A percentile compares a stretch with the other conserved stretches of the same genome.
Evolutionary conservation across 148 eudicot genomes (phyloP).

Genomic region (Rhododendron kiyosumense): DNA sequence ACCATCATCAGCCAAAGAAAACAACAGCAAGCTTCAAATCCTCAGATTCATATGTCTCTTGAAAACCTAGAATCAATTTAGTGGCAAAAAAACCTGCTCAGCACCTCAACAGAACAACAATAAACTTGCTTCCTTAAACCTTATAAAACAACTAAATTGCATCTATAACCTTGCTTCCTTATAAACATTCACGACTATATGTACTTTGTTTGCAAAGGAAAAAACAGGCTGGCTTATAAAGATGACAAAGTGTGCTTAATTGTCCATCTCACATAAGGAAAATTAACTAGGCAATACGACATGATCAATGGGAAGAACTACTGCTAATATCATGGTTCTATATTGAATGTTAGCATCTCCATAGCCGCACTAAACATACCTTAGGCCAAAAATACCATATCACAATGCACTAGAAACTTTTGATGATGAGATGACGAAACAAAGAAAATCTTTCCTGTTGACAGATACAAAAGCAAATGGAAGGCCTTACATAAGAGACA

Average conservation of each 20-base stretch:
- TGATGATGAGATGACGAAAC: neutral
- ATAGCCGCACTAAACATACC: neutral
- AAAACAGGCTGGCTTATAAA: neutral
- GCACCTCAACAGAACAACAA: neutral
- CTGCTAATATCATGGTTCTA: neutral
- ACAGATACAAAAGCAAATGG: neutral
- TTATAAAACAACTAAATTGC: neutral
- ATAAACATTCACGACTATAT: neutral
- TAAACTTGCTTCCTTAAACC: too few relatives aligned
- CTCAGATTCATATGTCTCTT: neutral
- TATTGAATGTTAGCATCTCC: neutral
- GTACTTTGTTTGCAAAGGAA: neutral
- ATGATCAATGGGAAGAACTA: neutral
- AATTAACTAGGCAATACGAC: neutral
- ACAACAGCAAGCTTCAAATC: neutral
- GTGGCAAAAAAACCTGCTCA: neutral
- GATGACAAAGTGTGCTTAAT: neutral
- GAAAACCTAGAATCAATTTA: neutral
- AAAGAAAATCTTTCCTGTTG: neutral
- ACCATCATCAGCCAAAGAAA: neutral
- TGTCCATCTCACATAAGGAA: neutral
- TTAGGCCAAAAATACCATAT: neutral
- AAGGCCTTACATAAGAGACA: constrained; percentile 34
- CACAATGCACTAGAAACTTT: neutral
- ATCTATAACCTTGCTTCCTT: neutral